Base-by-base conservation (phyloP, 2,329 filamentous ascomycete species). In the Aureobasidium sp. region DNA sequence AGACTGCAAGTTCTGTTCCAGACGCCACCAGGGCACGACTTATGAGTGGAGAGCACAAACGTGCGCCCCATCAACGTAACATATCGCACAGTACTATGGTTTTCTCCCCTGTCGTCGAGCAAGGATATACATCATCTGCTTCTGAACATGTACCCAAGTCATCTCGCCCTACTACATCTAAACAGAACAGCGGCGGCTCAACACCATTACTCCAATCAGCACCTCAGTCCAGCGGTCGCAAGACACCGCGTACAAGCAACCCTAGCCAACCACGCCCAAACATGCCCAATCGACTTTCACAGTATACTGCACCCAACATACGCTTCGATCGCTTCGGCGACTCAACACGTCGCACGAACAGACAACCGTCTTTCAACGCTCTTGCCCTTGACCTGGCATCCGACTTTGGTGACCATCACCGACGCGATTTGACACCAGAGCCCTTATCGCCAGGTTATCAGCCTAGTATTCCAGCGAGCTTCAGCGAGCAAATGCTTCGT, bases 31-130 rank as follows among this genome's bases (percentile, higher is more conserved):
- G 59, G 31, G 47, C 54, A 42, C 60, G 53, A 15, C 60, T 64
- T 14, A 39, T 59, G 29, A 56, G 52, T 29, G 49, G 60, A 7
- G 61, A 75, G 40, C 37, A 62, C 31, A 40, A 61, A 27, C 48
- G 42, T 4, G 37, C 35, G 15, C 7, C 37, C 11, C 91, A 96
- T 68, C 82, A 77, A 61, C 87, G 91, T 40, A 91, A 90, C 14
- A 73, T 88, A 4, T 96, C 92, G 0, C 88, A 85, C 22, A 90
- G 87, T 67, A 96, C 92, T 0, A 91, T 95, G 60, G 78, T 96
- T 1, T 96, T 89, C 75, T 91, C 89, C 37, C 91, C 91, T 0
- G 77, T 85, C 35, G 77, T 66, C 5, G 54, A 60, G 6, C 68
- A 67, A 73, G 69, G 76, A 42, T 44, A 60, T 15, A 60, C 60